A percentile compares a stretch with the other conserved stretches of the same genome.
Conservation (phyloP, 768 basidiomycete species). For the Tulasnella sp. region DNA sequence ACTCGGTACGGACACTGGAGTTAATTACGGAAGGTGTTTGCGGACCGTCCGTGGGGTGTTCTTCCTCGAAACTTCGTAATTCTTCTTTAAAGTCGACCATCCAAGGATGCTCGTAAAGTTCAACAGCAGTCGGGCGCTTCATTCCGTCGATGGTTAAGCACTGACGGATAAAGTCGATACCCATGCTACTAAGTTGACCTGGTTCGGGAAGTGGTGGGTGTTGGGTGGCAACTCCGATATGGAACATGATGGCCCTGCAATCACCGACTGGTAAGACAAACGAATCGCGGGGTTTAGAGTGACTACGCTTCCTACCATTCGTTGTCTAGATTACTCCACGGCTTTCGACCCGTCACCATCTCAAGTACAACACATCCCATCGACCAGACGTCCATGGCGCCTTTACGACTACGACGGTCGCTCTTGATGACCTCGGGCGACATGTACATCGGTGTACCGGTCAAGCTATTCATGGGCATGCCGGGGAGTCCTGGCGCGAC, state of each 20-base stretch:
- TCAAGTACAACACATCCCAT: slow-evolving; percentile 97
- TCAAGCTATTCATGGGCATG: slow-evolving; percentile 73
- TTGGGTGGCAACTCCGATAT: slow-evolving; percentile 93
- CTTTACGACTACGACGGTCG: slow-evolving; percentile 78
- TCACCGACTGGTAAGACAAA: slow-evolving; percentile 16
- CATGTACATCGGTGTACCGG: slow-evolving; percentile 99
- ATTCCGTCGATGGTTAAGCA: slow-evolving; percentile 86
- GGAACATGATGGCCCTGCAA: slow-evolving; percentile 98
- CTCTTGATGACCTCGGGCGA: slow-evolving; percentile 98
- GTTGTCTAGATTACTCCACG: slow-evolving; percentile 98
- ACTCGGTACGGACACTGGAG: slow-evolving; percentile 16
- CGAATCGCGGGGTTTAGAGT: not conserved
- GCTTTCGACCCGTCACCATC: slow-evolving; percentile 92
- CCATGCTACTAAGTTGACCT: slow-evolving; percentile 78
- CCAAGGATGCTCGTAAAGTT: slow-evolving; percentile 87
- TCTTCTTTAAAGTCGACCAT: slow-evolving; percentile 77
- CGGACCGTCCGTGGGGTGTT: slow-evolving; percentile 5
- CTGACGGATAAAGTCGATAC: slow-evolving; percentile 89
- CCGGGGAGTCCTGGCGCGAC: slow-evolving; percentile 31
- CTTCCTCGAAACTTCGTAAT: slow-evolving; percentile 35
- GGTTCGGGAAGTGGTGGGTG: slow-evolving; percentile 93
- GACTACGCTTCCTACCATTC: slow-evolving; percentile 64
- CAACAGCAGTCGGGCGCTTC: slow-evolving; percentile 74
- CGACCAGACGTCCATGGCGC: slow-evolving; percentile 99
- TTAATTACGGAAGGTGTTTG: slow-evolving; percentile 16